A percentile compares a stretch with the other conserved stretches of the same genome.
phyloP scores from a whole-genome alignment of 352 stramenopile genomes.

The Pythium biforme region DNA sequence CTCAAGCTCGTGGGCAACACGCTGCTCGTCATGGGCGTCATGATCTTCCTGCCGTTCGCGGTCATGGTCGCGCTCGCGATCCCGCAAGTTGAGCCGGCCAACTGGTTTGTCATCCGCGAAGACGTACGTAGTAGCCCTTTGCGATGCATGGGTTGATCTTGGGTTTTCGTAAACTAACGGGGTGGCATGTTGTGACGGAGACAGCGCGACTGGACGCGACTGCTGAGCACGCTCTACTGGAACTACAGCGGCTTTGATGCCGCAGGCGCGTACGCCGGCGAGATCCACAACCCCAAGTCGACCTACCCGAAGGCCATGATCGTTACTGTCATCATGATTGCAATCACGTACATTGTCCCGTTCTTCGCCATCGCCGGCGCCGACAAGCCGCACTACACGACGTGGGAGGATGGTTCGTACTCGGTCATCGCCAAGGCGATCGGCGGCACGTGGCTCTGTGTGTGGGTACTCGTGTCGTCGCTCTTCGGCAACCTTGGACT shows the following conservation, averaged over 20 bases:
- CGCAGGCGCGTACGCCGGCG: slow-evolving; percentile 88
- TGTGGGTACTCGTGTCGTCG: slow-evolving; percentile 80
- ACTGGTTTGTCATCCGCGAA: slow-evolving; percentile 64
- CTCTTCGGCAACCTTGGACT: slow-evolving; percentile 89
- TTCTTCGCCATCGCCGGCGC: slow-evolving; percentile 87
- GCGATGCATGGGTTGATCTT: slow-evolving; percentile 9
- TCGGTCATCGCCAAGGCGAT: slow-evolving; percentile 86
- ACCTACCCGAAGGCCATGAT: slow-evolving; percentile 69
- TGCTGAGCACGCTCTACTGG: slow-evolving; percentile 96
- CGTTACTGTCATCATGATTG: slow-evolving; percentile 75
- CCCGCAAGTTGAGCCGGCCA: slow-evolving; percentile 52
- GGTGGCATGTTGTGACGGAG: too few relatives aligned
- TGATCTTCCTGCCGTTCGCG: slow-evolving; percentile 91
- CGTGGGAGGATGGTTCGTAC: slow-evolving; percentile 93
- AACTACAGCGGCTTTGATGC: slow-evolving; percentile 95
- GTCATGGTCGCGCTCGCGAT: slow-evolving; percentile 77
- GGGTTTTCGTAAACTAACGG: too few relatives aligned
- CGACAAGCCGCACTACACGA: slow-evolving; percentile 66
- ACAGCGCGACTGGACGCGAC: slow-evolving; percentile 80
- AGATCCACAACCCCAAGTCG: slow-evolving; percentile 82
- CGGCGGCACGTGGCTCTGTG: slow-evolving; percentile 78
- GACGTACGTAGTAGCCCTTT: slow-evolving; percentile 26
- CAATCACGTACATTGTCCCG: slow-evolving; percentile 88
- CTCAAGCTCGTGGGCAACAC: slow-evolving; percentile 89
- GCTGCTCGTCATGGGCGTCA: slow-evolving; percentile 78